These are phyloP conservation scores for Alternaria postmessia DNA, from an alignment of 2,329 filamentous ascomycete genomes.

Conservation along the genomic window DNA sequence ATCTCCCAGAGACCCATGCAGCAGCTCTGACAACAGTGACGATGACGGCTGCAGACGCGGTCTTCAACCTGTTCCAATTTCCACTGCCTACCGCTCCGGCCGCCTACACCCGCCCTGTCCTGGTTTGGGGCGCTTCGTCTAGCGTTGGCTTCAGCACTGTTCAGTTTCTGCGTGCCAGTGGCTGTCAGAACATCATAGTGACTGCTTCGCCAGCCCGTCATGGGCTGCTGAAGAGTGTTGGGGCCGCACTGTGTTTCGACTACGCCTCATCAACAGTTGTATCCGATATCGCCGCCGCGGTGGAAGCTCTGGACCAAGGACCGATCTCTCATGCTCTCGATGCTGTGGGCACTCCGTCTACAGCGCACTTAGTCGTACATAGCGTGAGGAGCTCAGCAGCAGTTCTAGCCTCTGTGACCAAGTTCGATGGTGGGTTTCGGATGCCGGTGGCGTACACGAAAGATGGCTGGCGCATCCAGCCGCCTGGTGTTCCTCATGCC, in stretches of 20 bases:
- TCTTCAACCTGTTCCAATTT: slow-evolving; percentile 58
- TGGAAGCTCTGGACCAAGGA: slow-evolving; percentile 5
- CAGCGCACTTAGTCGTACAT: background rate
- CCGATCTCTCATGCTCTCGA: slow-evolving; percentile 6
- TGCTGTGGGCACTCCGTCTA: background rate
- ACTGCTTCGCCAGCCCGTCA: slow-evolving; percentile 21
- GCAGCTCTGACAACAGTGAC: slow-evolving; percentile 61
- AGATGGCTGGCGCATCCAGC: slow-evolving; percentile 1
- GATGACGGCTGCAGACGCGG: slow-evolving; percentile 64
- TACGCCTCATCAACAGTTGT: slow-evolving; percentile 12
- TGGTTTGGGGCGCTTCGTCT: slow-evolving; percentile 22
- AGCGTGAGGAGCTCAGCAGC: background rate
- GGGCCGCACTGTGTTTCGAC: slow-evolving; percentile 19
- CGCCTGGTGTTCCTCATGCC: background rate
- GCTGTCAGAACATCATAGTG: slow-evolving; percentile 15
- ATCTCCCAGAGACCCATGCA: slow-evolving; percentile 53
- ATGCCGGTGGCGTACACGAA: background rate
- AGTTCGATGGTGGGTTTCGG: slow-evolving; percentile 1
- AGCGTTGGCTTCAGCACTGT: slow-evolving; percentile 18
- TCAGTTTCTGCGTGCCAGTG: slow-evolving; percentile 14
- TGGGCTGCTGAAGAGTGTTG: slow-evolving; percentile 13
- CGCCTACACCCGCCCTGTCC: slow-evolving; percentile 41
- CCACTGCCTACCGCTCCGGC: slow-evolving; percentile 58
- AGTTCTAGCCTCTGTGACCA: background rate
- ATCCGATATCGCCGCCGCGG: slow-evolving; percentile 6